These are phyloP conservation scores for Fusarium penzigii DNA, from an alignment of 2,329 filamentous ascomycete species.

Conservation along the genomic window DNA sequence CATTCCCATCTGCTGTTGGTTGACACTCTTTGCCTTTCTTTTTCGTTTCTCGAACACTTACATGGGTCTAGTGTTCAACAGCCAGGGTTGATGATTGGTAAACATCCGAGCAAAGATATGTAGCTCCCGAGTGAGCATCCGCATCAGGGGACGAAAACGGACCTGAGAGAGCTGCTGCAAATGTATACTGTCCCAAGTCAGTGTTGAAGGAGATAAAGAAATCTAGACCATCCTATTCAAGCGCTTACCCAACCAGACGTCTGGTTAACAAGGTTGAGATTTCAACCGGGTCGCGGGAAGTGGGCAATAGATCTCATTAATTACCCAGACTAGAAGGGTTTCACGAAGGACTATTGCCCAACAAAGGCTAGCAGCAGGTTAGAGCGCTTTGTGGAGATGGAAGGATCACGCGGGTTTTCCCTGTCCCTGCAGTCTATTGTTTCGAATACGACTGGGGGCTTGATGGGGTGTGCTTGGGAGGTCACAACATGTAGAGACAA, in stretches of 20 bases:
- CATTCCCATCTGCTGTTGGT: constrained; percentile 16
- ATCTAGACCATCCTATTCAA: constrained; percentile 2
- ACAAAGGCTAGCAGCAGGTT: constrained; percentile 17
- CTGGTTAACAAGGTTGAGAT: constrained; percentile 11
- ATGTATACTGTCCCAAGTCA: not conserved
- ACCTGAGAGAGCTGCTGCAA: too few species aligned
- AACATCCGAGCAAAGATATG: not conserved
- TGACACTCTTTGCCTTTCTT: constrained; percentile 9
- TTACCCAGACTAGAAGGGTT: constrained; percentile 14
- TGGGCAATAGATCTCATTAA: constrained; percentile 28
- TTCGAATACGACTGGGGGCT: constrained; percentile 20
- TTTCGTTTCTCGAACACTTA: constrained; percentile 17
- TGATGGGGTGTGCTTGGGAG: not conserved
- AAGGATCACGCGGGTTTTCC: constrained; percentile 7
- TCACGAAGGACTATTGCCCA: constrained; percentile 14
- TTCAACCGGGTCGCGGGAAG: constrained; percentile 26
- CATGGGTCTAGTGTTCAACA: not conserved
- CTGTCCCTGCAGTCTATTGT: constrained; percentile 20
- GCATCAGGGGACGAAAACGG: too few species aligned
- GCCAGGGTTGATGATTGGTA: not conserved
- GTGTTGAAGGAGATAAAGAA: constrained; percentile 5
- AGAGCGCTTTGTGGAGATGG: constrained; percentile 15
- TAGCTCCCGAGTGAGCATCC: not conserved
- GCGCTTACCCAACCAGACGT: not conserved
- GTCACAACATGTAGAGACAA: too few species aligned